Conservation (phyloP, 257 asterid genomes). For the Cinchona pubescens region DNA sequence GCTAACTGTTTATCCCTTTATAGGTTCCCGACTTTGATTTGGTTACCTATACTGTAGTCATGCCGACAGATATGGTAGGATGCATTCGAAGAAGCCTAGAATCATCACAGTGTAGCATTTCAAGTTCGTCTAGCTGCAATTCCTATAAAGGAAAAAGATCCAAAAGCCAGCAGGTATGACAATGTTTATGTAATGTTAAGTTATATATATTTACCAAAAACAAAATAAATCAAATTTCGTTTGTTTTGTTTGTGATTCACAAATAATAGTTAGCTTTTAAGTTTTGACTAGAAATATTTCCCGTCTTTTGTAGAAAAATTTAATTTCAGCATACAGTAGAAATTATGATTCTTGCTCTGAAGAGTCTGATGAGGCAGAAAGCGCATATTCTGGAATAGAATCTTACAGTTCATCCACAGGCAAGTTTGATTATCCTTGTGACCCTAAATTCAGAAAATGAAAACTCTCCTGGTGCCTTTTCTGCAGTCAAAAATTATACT, state of each 20-base stretch:
- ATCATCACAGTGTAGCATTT: slow-evolving; percentile 57
- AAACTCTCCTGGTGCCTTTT: slow-evolving; percentile 31
- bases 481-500: slow-evolving; percentile 16
- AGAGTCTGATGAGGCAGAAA: slow-evolving; percentile 84
- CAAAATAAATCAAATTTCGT: too few relatives aligned
- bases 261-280: not conserved
- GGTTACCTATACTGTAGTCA: slow-evolving; percentile 59
- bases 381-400: slow-evolving; percentile 63
- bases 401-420: slow-evolving; percentile 30
- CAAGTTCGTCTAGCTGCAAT: slow-evolving; percentile 59
- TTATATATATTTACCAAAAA: too few relatives aligned
- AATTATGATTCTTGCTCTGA: slow-evolving; percentile 60
- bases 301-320: slow-evolving; percentile 37
- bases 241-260: not conserved
- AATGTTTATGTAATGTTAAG: too few relatives aligned
- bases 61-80: slow-evolving; percentile 83
- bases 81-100: slow-evolving; percentile 71
- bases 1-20: too few relatives aligned
- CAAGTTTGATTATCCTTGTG: slow-evolving; percentile 37
- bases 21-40: slow-evolving; percentile 81
- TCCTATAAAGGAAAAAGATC: slow-evolving; percentile 37
- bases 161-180: slow-evolving; percentile 48
- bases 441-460: slow-evolving; percentile 38
- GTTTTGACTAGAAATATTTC: slow-evolving; percentile 15
- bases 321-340: slow-evolving; percentile 25